A percentile compares a stretch with the other conserved stretches of the same genome.
phyloP scores from a whole-genome alignment of 768 basidiomycete genomes.

The Clathrus columnatus region DNA sequence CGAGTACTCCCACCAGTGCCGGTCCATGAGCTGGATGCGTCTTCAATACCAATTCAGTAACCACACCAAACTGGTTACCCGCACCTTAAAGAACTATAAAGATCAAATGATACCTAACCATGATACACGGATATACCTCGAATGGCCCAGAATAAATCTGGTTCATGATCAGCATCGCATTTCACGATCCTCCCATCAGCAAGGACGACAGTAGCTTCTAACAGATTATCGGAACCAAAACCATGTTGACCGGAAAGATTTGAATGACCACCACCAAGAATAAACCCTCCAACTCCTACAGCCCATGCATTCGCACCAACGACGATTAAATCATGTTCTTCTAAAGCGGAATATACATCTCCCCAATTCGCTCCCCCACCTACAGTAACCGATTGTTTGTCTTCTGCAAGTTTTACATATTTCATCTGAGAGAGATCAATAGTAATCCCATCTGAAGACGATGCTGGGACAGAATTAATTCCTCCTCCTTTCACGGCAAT shows the following conservation, averaged over 20 bases:
- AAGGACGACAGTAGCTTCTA: slow-evolving; percentile 27
- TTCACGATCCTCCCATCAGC: slow-evolving; percentile 35
- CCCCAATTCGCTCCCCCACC: background rate
- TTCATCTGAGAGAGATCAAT: background rate
- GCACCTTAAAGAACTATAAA: slow-evolving; percentile 33
- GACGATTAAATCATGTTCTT: background rate
- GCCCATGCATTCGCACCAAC: background rate
- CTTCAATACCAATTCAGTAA: background rate
- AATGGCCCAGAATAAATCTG: slow-evolving; percentile 40
- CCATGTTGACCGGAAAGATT: slow-evolving; percentile 25
- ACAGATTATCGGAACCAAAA: slow-evolving; percentile 39
- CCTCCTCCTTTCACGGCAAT: background rate
- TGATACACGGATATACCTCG: background rate
- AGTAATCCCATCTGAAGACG: background rate
- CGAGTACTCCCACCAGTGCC: background rate
- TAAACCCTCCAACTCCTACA: background rate
- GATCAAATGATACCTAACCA: background rate
- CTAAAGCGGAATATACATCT: background rate
- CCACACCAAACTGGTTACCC: slow-evolving; percentile 42
- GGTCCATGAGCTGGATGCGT: background rate
- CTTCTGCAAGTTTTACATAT: background rate
- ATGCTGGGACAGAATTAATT: background rate
- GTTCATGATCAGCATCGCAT: slow-evolving; percentile 17
- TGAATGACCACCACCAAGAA: slow-evolving; percentile 19
- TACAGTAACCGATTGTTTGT: background rate